Percentiles rank a stretch among this genome's conserved stretches.
These are phyloP conservation scores for Tilletiopsis washingtonensis DNA, from an alignment of 1,284 basidiomycete species.

Conservation along the genomic window DNA sequence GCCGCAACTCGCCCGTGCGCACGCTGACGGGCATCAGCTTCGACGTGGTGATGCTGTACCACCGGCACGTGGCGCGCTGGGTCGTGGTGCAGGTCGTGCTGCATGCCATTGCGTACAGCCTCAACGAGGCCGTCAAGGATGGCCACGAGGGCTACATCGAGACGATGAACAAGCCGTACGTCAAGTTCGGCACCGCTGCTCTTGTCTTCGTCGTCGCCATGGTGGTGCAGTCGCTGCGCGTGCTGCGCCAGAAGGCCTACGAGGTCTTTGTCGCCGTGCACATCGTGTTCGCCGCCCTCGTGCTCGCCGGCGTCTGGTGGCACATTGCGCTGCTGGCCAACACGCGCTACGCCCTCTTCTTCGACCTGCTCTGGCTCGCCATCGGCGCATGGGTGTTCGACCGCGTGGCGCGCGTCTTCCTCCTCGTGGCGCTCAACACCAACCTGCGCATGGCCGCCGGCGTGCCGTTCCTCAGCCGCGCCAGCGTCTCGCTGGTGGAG, in stretches of 20 bases:
- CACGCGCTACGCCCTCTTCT: slow-evolving; percentile 11
- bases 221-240: slow-evolving; percentile 2
- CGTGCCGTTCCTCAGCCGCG: neutral
- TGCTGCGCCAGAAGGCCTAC: neutral
- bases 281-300: slow-evolving; percentile 38
- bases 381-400: slow-evolving; percentile 21
- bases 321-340: slow-evolving; percentile 31
- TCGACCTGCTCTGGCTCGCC: slow-evolving; percentile 15
- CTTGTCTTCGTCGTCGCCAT: slow-evolving; percentile 4
- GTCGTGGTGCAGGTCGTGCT: slow-evolving; percentile 29
- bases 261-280: slow-evolving; percentile 32
- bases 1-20: slow-evolving; percentile 40
- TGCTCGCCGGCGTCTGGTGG: slow-evolving; percentile 35
- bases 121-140: slow-evolving; percentile 7
- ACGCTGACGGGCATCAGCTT: slow-evolving; percentile 34
- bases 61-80: slow-evolving; percentile 44
- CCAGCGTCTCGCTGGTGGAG: neutral
- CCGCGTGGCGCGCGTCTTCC: slow-evolving; percentile 11
- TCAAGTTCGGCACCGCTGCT: slow-evolving; percentile 37
- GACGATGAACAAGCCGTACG: slow-evolving; percentile 30
- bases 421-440: neutral
- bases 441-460: neutral
- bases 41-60: slow-evolving; percentile 41
- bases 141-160: neutral
- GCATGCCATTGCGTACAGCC: slow-evolving; percentile 27